phyloP scores from a whole-genome alignment of 2,329 filamentous ascomycete species.

The Diaporthe batatas region DNA sequence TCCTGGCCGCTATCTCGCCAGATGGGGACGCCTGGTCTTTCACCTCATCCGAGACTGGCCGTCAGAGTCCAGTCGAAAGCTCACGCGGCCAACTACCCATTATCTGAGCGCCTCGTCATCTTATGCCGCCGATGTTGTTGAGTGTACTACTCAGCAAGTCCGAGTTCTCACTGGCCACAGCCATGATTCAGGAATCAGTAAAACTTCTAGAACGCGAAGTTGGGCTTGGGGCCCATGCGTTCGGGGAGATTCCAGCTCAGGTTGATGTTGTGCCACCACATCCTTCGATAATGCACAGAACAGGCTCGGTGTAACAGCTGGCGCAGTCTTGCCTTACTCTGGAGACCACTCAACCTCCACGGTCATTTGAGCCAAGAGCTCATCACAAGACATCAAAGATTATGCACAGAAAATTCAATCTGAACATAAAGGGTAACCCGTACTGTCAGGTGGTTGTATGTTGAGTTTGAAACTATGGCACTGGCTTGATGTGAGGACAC shows the following conservation, averaged over 20 bases:
- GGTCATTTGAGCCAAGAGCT: too few relatives aligned
- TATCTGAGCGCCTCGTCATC: background rate
- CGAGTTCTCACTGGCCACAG: background rate
- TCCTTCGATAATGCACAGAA: background rate
- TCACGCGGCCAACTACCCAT: conserved; percentile 1
- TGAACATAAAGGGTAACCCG: background rate
- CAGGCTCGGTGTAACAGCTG: background rate
- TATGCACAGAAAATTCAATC: background rate
- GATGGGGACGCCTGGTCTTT: background rate
- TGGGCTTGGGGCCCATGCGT: too few relatives aligned
- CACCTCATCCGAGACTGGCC: background rate
- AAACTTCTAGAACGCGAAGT: too few relatives aligned
- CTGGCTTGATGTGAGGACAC: background rate
- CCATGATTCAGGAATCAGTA: background rate
- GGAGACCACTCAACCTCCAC: background rate
- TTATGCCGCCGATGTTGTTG: background rate
- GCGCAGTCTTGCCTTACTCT: background rate
- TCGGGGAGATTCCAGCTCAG: background rate
- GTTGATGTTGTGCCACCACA: background rate
- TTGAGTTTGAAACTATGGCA: background rate
- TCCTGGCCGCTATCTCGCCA: background rate
- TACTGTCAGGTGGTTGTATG: background rate
- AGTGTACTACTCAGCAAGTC: background rate
- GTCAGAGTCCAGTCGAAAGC: background rate
- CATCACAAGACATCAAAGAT: background rate